Percentiles rank a stretch among this genome's conserved stretches.
phyloP scores from a whole-genome alignment of 108 stramenopile genomes.

The Cyclostephanos invisitatus region DNA sequence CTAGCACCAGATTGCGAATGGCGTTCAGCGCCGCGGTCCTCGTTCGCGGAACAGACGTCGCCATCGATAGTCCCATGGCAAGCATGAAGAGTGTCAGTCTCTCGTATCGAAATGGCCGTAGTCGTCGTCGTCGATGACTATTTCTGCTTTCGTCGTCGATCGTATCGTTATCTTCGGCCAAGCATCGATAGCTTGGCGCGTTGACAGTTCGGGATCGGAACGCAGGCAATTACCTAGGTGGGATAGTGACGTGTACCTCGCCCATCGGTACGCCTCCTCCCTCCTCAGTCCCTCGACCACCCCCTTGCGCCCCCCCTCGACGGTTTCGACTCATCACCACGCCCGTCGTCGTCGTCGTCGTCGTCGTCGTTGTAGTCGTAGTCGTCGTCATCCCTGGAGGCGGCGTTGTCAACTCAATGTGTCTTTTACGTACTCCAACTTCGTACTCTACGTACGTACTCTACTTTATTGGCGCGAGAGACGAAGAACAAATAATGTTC shows the following conservation, averaged over 20 bases:
- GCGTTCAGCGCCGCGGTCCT: conserved; percentile 23
- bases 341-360: background rate
- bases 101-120: conserved; percentile 43
- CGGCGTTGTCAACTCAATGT: no score
- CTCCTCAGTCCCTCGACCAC: background rate
- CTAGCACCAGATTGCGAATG: conserved; percentile 43
- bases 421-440: no score
- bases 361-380: background rate
- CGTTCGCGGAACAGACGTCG: conserved; percentile 49
- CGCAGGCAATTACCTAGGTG: conserved; percentile 37
- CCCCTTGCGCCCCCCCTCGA: background rate
- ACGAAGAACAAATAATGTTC: no score
- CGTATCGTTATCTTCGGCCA: background rate
- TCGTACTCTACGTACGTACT: no score
- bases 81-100: conserved; percentile 48
- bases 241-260: conserved; percentile 42
- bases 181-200: conserved; percentile 45
- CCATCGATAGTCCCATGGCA: conserved; percentile 48
- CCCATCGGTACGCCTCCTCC: conserved; percentile 42
- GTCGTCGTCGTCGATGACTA: conserved; percentile 7
- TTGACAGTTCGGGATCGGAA: conserved; percentile 44
- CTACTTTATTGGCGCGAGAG: no score
- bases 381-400: no score
- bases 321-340: background rate
- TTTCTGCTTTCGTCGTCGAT: no score